phyloP scores from a whole-genome alignment of 495 filamentous ascomycete species.

The Diplogelasinospora grovesii region DNA sequence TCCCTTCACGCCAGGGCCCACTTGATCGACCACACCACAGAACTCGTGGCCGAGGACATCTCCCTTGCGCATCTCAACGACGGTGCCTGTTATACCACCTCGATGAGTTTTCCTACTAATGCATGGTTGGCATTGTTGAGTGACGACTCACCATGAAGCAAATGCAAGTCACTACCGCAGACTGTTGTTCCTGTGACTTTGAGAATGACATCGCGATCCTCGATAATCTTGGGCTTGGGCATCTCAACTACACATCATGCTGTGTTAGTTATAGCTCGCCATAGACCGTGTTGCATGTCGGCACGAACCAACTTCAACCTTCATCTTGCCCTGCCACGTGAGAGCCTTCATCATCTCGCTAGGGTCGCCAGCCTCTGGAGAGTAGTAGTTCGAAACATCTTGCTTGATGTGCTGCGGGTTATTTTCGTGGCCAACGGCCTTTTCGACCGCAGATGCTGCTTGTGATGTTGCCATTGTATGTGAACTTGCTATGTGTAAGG shows the following conservation, averaged over 20 bases:
- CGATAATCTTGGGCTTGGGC: slow-evolving; percentile 63
- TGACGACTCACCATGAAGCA: slow-evolving; percentile 55
- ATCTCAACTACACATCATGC: slow-evolving; percentile 53
- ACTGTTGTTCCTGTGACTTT: slow-evolving; percentile 81
- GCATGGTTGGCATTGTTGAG: neutral
- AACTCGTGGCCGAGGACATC: slow-evolving; percentile 91
- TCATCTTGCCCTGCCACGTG: slow-evolving; percentile 65
- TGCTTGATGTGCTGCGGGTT: slow-evolving; percentile 55
- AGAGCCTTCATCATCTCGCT: slow-evolving; percentile 65
- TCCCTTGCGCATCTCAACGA: slow-evolving; percentile 70
- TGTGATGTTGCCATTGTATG: slow-evolving; percentile 52
- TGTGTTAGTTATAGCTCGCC: neutral
- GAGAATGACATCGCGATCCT: slow-evolving; percentile 72
- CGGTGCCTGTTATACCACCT: slow-evolving; percentile 32
- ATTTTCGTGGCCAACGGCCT: slow-evolving; percentile 56
- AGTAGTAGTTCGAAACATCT: slow-evolving; percentile 48
- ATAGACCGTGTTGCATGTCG: neutral
- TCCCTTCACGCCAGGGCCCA: slow-evolving; percentile 56
- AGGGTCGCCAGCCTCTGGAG: slow-evolving; percentile 37
- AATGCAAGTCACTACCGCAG: slow-evolving; percentile 80
- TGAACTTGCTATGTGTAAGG: neutral
- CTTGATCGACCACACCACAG: slow-evolving; percentile 69
- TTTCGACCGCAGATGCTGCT: slow-evolving; percentile 58
- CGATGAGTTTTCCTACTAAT: neutral
- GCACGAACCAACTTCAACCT: slow-evolving; percentile 46